phyloP scores from a whole-genome alignment of 2,329 filamentous ascomycete species.

The Aschersonia sp. region DNA sequence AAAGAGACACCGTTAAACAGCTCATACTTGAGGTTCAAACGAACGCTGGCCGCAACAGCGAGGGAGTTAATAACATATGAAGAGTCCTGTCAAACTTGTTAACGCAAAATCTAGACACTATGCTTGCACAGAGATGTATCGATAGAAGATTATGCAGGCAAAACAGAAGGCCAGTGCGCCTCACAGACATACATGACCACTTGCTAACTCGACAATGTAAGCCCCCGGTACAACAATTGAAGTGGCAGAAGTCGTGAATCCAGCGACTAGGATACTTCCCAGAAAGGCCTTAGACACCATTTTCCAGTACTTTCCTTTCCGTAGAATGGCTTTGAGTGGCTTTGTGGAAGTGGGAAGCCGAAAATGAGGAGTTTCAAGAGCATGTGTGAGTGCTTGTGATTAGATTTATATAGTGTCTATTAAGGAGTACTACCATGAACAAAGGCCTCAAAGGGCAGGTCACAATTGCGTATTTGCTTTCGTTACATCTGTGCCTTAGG shows the following conservation, averaged over 20 bases:
- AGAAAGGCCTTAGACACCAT: neutral
- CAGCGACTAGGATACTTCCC: neutral
- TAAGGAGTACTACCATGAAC: neutral
- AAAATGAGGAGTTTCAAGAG: neutral
- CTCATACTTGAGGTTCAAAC: conserved; percentile 9
- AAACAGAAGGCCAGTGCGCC: neutral
- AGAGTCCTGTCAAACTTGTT: conserved; percentile 3
- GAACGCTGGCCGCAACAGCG: conserved; percentile 6
- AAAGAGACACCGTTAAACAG: conserved; percentile 14
- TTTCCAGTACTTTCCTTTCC: neutral
- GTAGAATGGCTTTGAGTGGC: neutral
- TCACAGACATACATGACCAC: conserved; percentile 17
- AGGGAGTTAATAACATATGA: conserved; percentile 6
- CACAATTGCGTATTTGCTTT: neutral
- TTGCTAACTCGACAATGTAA: conserved; percentile 12
- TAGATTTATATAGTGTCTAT: neutral
- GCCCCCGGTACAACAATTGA: conserved; percentile 9
- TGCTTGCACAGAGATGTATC: neutral
- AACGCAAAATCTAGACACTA: neutral
- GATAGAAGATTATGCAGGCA: neutral
- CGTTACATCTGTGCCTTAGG: neutral
- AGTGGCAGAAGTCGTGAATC: neutral
- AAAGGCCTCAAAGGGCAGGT: neutral
- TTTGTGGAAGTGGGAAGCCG: neutral
- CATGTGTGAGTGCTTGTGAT: neutral